A percentile compares a stretch with the other conserved stretches of the same genome.
Conservation (phyloP, 352 stramenopile genomes). For the Globisporangium viniferum region DNA sequence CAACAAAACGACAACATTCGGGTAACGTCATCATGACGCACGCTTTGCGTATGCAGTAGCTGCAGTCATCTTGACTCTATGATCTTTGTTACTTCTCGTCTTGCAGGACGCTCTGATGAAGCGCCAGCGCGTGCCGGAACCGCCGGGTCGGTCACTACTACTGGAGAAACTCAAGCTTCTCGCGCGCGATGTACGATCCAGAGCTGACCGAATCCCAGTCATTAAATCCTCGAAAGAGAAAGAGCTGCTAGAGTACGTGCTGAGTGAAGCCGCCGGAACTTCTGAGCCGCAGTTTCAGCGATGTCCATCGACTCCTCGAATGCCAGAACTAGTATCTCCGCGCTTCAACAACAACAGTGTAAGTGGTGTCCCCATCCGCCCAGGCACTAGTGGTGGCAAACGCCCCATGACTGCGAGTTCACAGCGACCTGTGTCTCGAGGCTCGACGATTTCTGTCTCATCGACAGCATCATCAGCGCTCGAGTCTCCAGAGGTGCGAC, state of each 20-base stretch:
- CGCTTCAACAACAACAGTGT: slow-evolving; percentile 11
- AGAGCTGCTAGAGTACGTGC: slow-evolving; percentile 62
- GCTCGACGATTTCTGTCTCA: slow-evolving; percentile 58
- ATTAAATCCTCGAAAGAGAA: slow-evolving; percentile 39
- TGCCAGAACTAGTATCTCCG: slow-evolving; percentile 29
- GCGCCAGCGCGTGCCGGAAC: slow-evolving; percentile 51
- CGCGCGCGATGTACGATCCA: slow-evolving; percentile 32
- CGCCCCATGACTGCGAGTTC: slow-evolving; percentile 43
- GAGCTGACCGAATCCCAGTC: slow-evolving; percentile 14
- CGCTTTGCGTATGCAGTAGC: neutral
- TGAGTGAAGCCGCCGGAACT: slow-evolving; percentile 21
- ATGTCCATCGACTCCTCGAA: slow-evolving; percentile 41
- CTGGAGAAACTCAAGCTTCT: slow-evolving; percentile 76
- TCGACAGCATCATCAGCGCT: slow-evolving; percentile 55
- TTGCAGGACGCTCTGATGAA: slow-evolving; percentile 53
- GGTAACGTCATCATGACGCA: slow-evolving; percentile 24
- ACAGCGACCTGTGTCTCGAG: slow-evolving; percentile 53
- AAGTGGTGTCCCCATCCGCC: slow-evolving; percentile 30
- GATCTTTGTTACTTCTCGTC: neutral
- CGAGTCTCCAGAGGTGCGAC: slow-evolving; percentile 45
- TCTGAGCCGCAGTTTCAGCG: slow-evolving; percentile 15
- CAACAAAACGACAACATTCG: slow-evolving; percentile 74
- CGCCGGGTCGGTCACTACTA: slow-evolving; percentile 56
- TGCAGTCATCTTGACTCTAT: neutral
- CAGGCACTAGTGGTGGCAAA: slow-evolving; percentile 40